phyloP scores from a whole-genome alignment of 345 rosid genomes.

The Luvunga scandens region DNA sequence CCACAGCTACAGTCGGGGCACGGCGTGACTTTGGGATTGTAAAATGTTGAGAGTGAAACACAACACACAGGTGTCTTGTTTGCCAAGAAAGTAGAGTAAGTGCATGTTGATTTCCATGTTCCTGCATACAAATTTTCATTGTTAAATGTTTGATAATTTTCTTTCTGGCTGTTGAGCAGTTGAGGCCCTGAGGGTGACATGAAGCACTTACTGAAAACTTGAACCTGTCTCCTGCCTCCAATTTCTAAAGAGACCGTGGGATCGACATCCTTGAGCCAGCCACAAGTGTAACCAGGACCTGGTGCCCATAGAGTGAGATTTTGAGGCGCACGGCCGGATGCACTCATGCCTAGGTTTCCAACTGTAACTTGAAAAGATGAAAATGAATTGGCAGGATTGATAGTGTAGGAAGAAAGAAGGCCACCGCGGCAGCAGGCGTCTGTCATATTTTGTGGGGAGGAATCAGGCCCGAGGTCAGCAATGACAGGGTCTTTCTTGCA shows the following conservation, averaged over 20 bases:
- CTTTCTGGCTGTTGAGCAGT: background rate
- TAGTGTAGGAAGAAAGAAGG: conserved; percentile 45
- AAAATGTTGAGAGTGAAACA: conserved; percentile 60
- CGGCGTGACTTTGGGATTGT: conserved; percentile 43
- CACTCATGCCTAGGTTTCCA: conserved; percentile 30
- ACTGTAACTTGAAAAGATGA: conserved; percentile 47
- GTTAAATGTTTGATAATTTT: background rate
- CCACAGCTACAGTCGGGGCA: conserved; percentile 66
- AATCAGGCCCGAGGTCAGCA: conserved; percentile 39
- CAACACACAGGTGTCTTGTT: conserved; percentile 46
- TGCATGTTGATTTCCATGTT: conserved; percentile 69
- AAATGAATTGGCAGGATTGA: conserved; percentile 45
- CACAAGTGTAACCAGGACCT: conserved; percentile 59
- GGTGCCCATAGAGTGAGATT: conserved; percentile 49
- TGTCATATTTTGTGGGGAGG: conserved; percentile 21
- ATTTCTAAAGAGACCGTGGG: conserved; percentile 39
- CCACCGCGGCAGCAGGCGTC: conserved; percentile 48
- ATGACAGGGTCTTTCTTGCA: conserved; percentile 44
- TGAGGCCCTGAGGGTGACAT: background rate
- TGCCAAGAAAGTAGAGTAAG: conserved; percentile 50
- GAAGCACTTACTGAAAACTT: conserved; percentile 44
- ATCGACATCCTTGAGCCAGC: conserved; percentile 30
- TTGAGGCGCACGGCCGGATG: conserved; percentile 32
- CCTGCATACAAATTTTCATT: conserved; percentile 25
- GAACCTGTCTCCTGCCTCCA: conserved; percentile 52